Evolutionary conservation across 1,284 basidiomycete species (phyloP), one percentile per base, ranked within the genome.

Genomic region (Exobasidium cylindrosporum): DNA sequence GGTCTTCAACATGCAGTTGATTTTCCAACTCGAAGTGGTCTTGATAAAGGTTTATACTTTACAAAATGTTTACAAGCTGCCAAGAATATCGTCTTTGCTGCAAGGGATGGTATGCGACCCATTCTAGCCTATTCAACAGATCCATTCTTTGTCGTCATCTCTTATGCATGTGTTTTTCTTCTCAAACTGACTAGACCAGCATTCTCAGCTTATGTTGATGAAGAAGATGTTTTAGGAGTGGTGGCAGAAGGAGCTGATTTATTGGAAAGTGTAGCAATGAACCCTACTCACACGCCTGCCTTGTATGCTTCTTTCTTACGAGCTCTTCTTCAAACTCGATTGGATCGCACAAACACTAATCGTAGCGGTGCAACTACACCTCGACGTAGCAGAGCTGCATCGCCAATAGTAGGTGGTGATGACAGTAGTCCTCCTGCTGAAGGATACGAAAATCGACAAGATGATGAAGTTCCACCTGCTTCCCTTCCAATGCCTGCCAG

Each of bases 1-100:
- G 93, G 94, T 1, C 84, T 97, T 59, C 93, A 97, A 81, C 91
- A 95, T 74, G 90, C 94, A 2, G 82, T 96, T 58, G 92, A 95
- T 47, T 74, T 74, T 29, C 73, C 74, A 0, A 70, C 68, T 1
- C 67, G 71, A 2, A 64, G 62, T 54, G 65, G 75, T 60, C 61
- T 77, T 56, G 77, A 79, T 53, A 64, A 64, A 58, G 79, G 66
- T 29, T 68, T 67, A 70, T 80, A 78, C 75, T 68, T 78, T 69
- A 65, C 72, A 65, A 61, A 79, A 72, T 74, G 74, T 66, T 57
- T 77, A 65, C 58, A 78, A 58, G 60, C 80, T 40, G 65, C 74
- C 57, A 58, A 78, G 70, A 70, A 64, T 24, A 74, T 79, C 40
- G 68, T 79, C 21, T 53, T 53, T 3, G 68, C 72, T 35, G 58